Percentiles rank a stretch among this genome's conserved stretches.
Evolutionary conservation across 2,329 filamentous ascomycete species (phyloP).

Genomic region (Aaosphaeria pasadenensis): DNA sequence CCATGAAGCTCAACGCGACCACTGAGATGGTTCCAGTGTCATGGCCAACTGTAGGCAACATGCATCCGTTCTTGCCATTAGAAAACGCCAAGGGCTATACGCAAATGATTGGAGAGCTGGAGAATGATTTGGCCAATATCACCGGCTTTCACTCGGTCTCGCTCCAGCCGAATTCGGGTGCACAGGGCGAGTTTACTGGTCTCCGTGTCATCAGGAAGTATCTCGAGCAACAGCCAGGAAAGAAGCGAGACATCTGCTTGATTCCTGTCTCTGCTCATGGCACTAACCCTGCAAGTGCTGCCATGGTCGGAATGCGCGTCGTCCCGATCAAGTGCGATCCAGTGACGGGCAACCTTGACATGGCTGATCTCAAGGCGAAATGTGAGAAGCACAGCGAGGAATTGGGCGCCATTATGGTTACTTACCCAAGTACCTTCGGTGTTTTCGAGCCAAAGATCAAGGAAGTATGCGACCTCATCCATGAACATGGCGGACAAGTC

Average conservation of each 20-base stretch:
- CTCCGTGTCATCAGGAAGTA: constrained; percentile 85
- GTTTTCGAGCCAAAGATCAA: constrained; percentile 91
- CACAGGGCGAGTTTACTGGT: constrained; percentile 92
- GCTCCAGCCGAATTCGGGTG: constrained; percentile 91
- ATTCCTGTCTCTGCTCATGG: constrained; percentile 95
- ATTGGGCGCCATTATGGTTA: constrained; percentile 92
- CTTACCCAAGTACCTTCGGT: constrained; percentile 91
- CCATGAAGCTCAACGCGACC: constrained; percentile 96
- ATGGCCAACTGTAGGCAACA: constrained; percentile 68
- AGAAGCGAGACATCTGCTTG: constrained; percentile 84
- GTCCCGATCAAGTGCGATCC: constrained; percentile 88
- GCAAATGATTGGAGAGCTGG: constrained; percentile 68
- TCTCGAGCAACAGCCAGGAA: constrained; percentile 63
- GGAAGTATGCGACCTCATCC: constrained; percentile 79
- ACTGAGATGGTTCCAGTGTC: constrained; percentile 89
- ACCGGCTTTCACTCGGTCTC: constrained; percentile 90
- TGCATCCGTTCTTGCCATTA: constrained; percentile 76
- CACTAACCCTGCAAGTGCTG: constrained; percentile 91
- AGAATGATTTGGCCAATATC: constrained; percentile 72
- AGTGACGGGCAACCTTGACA: constrained; percentile 83
- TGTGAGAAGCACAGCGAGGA: constrained; percentile 84
- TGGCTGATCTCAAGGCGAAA: constrained; percentile 81
- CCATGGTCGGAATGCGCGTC: constrained; percentile 94
- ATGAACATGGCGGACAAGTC: constrained; percentile 84
- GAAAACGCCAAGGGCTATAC: constrained; percentile 66